These are phyloP conservation scores for Lojkania enalia DNA, from an alignment of 2,329 filamentous ascomycete species.

Conservation along the genomic window DNA sequence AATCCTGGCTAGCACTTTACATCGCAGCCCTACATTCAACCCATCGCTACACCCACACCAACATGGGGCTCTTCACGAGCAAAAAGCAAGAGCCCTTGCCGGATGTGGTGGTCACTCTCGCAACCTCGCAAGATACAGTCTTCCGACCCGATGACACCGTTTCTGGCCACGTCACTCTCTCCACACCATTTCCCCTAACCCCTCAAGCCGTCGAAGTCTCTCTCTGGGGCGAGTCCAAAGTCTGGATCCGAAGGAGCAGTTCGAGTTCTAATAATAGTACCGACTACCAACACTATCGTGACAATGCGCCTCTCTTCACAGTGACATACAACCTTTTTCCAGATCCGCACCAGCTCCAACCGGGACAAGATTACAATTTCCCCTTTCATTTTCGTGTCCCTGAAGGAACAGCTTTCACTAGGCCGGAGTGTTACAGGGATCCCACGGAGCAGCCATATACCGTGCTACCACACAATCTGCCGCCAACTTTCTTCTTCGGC, in stretches of 20 bases:
- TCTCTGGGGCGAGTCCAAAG: slow-evolving; percentile 25
- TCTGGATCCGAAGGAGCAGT: slow-evolving; percentile 21
- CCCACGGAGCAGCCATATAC: slow-evolving; percentile 19
- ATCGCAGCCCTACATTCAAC: too few species aligned
- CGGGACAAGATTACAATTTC: slow-evolving; percentile 21
- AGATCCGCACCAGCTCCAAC: slow-evolving; percentile 9
- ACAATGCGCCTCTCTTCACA: slow-evolving; percentile 27
- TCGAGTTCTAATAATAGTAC: slow-evolving; percentile 4
- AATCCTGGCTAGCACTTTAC: too few species aligned
- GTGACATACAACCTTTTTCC: slow-evolving; percentile 19
- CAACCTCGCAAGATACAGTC: slow-evolving; percentile 16
- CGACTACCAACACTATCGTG: slow-evolving; percentile 26
- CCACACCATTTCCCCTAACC: slow-evolving; percentile 14
- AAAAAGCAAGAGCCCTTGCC: slow-evolving; percentile 22
- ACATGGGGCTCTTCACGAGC: slow-evolving; percentile 26
- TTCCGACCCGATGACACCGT: slow-evolving; percentile 26
- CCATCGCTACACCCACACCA: too few species aligned
- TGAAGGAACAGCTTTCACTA: slow-evolving; percentile 17
- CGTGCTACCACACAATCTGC: slow-evolving; percentile 22
- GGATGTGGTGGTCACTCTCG: slow-evolving; percentile 18
- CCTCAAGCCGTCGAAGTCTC: slow-evolving; percentile 25
- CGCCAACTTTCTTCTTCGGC: slow-evolving; percentile 24
- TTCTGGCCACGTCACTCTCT: slow-evolving; percentile 20
- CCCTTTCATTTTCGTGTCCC: slow-evolving; percentile 28
- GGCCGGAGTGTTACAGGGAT: slow-evolving; percentile 22